Evolutionary conservation across 495 filamentous ascomycete genomes (phyloP).

Genomic region (Penicillium herquei): DNA sequence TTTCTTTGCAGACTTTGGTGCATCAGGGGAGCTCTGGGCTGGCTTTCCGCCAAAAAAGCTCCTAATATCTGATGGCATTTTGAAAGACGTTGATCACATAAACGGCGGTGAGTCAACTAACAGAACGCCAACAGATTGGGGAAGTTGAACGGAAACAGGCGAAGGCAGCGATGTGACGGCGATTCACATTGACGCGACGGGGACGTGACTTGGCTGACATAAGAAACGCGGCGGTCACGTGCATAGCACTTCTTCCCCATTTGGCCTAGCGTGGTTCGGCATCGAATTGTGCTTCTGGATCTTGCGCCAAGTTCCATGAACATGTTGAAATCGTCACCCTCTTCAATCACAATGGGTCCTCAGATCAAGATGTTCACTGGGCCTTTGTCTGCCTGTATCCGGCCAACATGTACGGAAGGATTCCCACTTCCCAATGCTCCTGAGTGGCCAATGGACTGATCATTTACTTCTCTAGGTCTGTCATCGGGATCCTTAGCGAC

Average conservation of each 20-base stretch:
- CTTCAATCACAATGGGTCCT: constrained; percentile 33
- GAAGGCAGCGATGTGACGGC: neutral
- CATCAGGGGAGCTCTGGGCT: constrained; percentile 27
- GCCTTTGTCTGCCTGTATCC: constrained; percentile 35
- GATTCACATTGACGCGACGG: constrained; percentile 11
- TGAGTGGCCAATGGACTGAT: constrained; percentile 19
- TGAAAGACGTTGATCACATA: neutral
- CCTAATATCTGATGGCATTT: constrained; percentile 76
- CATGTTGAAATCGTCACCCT: neutral
- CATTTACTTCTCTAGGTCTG: constrained; percentile 24
- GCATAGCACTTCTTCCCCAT: constrained; percentile 10
- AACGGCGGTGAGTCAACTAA: neutral
- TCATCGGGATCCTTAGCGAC: constrained; percentile 27
- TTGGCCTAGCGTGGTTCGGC: constrained; percentile 25
- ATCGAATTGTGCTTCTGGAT: constrained; percentile 32
- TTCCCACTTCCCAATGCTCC: constrained; percentile 4
- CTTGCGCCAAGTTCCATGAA: neutral
- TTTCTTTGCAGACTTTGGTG: constrained; percentile 35
- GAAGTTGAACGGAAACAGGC: neutral
- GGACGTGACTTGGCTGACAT: constrained; percentile 37
- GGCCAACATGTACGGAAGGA: constrained; percentile 35
- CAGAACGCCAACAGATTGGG: too few relatives aligned
- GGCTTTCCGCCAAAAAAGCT: constrained; percentile 69
- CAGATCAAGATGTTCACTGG: constrained; percentile 40
- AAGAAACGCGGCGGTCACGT: constrained; percentile 20